phyloP scores from a whole-genome alignment of 2,329 filamentous ascomycete genomes.

The Delphinella strobiligena region DNA sequence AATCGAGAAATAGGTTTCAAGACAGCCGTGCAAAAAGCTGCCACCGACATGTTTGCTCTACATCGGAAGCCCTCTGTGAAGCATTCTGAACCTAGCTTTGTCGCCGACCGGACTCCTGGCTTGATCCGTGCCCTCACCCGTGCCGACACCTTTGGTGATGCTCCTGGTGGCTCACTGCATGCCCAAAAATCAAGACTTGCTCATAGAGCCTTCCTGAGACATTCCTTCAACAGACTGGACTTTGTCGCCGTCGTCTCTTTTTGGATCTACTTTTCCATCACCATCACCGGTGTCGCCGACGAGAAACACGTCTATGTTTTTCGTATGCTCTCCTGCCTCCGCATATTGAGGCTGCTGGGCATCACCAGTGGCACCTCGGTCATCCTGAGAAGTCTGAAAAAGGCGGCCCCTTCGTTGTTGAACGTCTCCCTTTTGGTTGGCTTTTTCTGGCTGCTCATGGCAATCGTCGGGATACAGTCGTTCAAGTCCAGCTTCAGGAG shows the following conservation, averaged over 20 bases:
- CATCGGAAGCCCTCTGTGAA: constrained; percentile 59
- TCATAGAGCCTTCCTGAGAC: constrained; percentile 79
- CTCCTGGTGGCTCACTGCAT: constrained; percentile 53
- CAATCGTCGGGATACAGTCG: constrained; percentile 90
- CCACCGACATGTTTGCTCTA: constrained; percentile 68
- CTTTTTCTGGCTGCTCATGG: constrained; percentile 97
- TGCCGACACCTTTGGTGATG: constrained; percentile 26
- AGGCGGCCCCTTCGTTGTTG: constrained; percentile 79
- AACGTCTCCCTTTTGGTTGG: constrained; percentile 88
- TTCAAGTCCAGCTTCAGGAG: constrained; percentile 50
- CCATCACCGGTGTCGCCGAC: constrained; percentile 56
- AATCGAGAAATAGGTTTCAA: constrained; percentile 65
- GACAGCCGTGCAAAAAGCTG: constrained; percentile 63
- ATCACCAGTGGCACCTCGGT: constrained; percentile 91
- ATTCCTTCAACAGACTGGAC: constrained; percentile 91
- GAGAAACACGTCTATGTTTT: constrained; percentile 72
- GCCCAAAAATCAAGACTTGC: constrained; percentile 78
- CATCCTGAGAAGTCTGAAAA: constrained; percentile 88
- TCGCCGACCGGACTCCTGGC: constrained; percentile 18
- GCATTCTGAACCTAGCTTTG: constrained; percentile 16
- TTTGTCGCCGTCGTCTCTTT: constrained; percentile 91
- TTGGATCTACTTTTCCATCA: constrained; percentile 78
- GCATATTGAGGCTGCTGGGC: constrained; percentile 80
- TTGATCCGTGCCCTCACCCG: constrained; percentile 22
- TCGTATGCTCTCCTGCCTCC: constrained; percentile 89